phyloP scores from a whole-genome alignment of 192 early-diverging fungal genomes.

The Gamsiella multidivaricata region DNA sequence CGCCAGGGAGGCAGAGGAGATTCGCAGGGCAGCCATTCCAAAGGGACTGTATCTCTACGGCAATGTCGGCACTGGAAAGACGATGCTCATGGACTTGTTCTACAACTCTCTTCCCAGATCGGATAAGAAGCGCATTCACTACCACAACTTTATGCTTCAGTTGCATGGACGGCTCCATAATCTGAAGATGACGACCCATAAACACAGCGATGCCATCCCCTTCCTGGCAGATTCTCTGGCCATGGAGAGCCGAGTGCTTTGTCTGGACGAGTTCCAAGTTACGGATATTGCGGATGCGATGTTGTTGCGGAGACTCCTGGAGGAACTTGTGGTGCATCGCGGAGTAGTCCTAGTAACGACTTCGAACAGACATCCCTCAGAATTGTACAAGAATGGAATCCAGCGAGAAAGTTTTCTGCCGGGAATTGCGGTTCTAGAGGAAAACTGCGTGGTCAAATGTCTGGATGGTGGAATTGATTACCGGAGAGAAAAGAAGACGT shows the following conservation, averaged over 20 bases:
- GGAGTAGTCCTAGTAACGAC: slow-evolving; percentile 94
- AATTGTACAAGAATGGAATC: slow-evolving; percentile 96
- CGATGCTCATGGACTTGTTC: slow-evolving; percentile 96
- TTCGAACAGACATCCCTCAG: slow-evolving; percentile 92
- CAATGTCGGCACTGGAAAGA: slow-evolving; percentile 92
- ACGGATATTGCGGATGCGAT: slow-evolving; percentile 99
- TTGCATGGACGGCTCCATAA: slow-evolving; percentile 81
- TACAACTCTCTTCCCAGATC: slow-evolving; percentile 78
- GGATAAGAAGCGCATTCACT: slow-evolving; percentile 91
- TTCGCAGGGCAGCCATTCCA: slow-evolving; percentile 43
- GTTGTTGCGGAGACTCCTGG: slow-evolving; percentile 85
- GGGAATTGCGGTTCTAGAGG: slow-evolving; percentile 87
- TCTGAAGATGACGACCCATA: slow-evolving; percentile 62
- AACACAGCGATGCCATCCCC: slow-evolving; percentile 72
- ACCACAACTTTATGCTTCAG: slow-evolving; percentile 98
- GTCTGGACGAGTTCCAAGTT: slow-evolving; percentile 98
- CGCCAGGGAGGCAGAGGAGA: slow-evolving; percentile 22
- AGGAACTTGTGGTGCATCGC: slow-evolving; percentile 78
- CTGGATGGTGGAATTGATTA: slow-evolving; percentile 95
- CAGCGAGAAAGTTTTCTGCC: slow-evolving; percentile 94
- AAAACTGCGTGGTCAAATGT: slow-evolving; percentile 81
- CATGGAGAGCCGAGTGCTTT: slow-evolving; percentile 84
- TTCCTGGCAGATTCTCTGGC: slow-evolving; percentile 85
- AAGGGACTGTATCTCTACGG: slow-evolving; percentile 75
- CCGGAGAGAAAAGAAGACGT: slow-evolving; percentile 62